A percentile compares a stretch with the other conserved stretches of the same genome.
Conservation (phyloP, 352 stramenopile genomes). For the Phytopythium cucurbitacearum region DNA sequence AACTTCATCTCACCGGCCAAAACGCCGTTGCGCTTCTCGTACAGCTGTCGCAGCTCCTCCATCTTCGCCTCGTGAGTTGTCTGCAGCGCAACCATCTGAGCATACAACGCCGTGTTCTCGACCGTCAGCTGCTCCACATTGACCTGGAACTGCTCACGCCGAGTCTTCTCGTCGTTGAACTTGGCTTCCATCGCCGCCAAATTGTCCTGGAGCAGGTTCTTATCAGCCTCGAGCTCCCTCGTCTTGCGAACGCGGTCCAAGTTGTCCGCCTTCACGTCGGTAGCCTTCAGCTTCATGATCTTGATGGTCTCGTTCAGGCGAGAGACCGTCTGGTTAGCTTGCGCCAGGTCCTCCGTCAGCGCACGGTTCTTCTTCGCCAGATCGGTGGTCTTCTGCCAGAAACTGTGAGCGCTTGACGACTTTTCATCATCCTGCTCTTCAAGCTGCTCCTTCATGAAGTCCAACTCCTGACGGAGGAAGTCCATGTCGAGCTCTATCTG, state of each 20-base stretch:
- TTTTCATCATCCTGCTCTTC: slow-evolving; percentile 71
- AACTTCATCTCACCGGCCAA: slow-evolving; percentile 72
- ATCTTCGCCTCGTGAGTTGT: slow-evolving; percentile 79
- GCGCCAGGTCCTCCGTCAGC: slow-evolving; percentile 65
- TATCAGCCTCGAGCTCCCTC: slow-evolving; percentile 71
- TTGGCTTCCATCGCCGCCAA: slow-evolving; percentile 59
- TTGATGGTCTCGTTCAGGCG: slow-evolving; percentile 69
- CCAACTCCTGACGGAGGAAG: slow-evolving; percentile 56
- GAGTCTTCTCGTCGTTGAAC: slow-evolving; percentile 76
- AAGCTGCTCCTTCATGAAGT: slow-evolving; percentile 68
- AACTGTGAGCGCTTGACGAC: slow-evolving; percentile 61
- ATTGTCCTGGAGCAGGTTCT: slow-evolving; percentile 68
- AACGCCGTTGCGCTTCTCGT: slow-evolving; percentile 70
- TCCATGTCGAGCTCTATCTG: slow-evolving; percentile 70
- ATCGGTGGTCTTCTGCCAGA: slow-evolving; percentile 87
- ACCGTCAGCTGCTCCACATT: slow-evolving; percentile 81
- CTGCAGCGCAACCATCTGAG: slow-evolving; percentile 83
- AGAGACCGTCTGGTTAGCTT: slow-evolving; percentile 53
- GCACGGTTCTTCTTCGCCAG: slow-evolving; percentile 74
- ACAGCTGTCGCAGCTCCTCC: slow-evolving; percentile 64
- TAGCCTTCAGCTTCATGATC: slow-evolving; percentile 46
- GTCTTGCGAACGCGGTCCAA: slow-evolving; percentile 43
- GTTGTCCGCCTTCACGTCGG: slow-evolving; percentile 51
- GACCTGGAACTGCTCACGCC: slow-evolving; percentile 84
- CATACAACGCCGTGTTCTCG: slow-evolving; percentile 83